Base-by-base conservation (phyloP, 768 basidiomycete species). In the Sporobolomyces pararoseus region DNA sequence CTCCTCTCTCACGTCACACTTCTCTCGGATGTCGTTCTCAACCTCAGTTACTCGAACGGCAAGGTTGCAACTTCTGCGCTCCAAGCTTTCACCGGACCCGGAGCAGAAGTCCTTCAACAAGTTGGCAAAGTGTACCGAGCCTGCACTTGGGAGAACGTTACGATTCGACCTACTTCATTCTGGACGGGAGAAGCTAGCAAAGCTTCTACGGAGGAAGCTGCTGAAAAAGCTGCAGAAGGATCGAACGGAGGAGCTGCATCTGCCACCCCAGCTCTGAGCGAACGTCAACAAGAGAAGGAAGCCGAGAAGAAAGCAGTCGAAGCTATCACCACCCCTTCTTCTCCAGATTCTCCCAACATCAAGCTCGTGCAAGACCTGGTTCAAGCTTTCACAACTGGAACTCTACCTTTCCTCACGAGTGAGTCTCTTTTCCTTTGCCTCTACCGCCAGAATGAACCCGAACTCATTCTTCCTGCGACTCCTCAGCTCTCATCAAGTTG, bases 321-420 rank as follows among this genome's bases (percentile, higher is more conserved):
- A 10, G 64, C 57, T 27, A 68, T 65, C 31, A 61, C 66, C n/a
- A 59, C 69, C 7, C 57, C 66, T 12, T 50, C 68, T n/a, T 54
- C 66, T 35, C 71, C 66, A 23, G 66, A 61, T 21, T 65, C 68
- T 57, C 67, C 84, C 71, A 93, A 93, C 77, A 86, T 86, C 16
- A 84, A 85, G 77, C 87, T 88, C 5, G 81, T 93, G 44, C 89
- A 88, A 77, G 89, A 92, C 75, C 81, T 94, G 49, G 86, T 89
- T 1, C 86, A 87, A 70, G 87, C 89, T 32, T 82, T 93, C 58
- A 90, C 91, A 0, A 85, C 83, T 42, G 83, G 86, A 3, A 80
- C 93, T 66, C 85, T 86, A 2, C 89, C 91, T 1, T 89, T 96
- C 79, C 90, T 92, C 80, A 90, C 91, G 84, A 86, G 92, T 72